Evolutionary conservation across 331 rosid species (phyloP).

Genomic region (Saraca asoca): DNA sequence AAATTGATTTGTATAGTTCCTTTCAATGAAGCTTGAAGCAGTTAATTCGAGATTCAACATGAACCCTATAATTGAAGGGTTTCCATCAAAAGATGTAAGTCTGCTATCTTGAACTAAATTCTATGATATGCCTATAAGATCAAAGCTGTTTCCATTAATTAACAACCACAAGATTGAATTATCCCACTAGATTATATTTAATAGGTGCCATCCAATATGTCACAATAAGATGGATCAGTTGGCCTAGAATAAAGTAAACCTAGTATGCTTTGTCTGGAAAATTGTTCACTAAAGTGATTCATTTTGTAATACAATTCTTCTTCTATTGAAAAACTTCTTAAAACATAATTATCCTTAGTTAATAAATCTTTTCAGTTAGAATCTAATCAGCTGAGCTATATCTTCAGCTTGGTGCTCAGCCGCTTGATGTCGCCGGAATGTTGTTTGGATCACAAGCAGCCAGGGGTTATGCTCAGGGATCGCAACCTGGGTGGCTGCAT

Average conservation of each 20-base stretch:
- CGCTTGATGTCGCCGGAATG: slow-evolving; percentile 66
- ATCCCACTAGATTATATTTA: too few relatives aligned
- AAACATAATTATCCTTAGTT: slow-evolving; percentile 8
- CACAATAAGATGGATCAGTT: too few relatives aligned
- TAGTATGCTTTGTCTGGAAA: background rate
- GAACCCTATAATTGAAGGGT: background rate
- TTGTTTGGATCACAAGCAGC: slow-evolving; percentile 64
- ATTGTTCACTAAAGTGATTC: too few relatives aligned
- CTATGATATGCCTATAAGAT: too few relatives aligned
- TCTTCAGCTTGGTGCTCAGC: slow-evolving; percentile 56
- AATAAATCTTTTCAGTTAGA: background rate
- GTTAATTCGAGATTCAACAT: slow-evolving; percentile 69
- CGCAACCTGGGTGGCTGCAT: slow-evolving; percentile 81
- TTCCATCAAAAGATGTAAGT: too few relatives aligned
- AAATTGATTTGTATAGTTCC: slow-evolving; percentile 59
- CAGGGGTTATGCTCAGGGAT: slow-evolving; percentile 65
- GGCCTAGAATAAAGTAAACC: too few relatives aligned
- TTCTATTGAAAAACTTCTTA: background rate
- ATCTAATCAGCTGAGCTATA: background rate
- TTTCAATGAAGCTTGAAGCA: slow-evolving; percentile 91
- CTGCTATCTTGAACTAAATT: too few relatives aligned
- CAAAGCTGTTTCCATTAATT: too few relatives aligned
- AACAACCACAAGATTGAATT: too few relatives aligned
- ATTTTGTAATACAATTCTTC: slow-evolving; percentile 2
- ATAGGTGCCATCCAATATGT: too few relatives aligned